Evolutionary conservation across 139 green algal genomes (phyloP), one percentile per base, ranked within the genome.

Genomic region (Pseudopediastrum boryanum): DNA sequence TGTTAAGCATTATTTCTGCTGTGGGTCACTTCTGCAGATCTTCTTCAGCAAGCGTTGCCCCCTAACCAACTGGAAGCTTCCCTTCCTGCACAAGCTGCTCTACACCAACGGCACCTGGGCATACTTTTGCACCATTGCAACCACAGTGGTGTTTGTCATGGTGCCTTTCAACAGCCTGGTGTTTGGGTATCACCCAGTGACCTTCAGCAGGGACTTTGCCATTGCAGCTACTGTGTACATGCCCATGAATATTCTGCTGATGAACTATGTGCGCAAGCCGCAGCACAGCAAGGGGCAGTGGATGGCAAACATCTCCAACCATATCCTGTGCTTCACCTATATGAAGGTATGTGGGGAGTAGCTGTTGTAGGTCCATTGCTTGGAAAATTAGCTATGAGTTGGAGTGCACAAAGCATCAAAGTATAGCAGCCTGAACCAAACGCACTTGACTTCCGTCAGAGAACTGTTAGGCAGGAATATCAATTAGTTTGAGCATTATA

Each of bases 131-230:
- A 86, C 81, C 50, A 85, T 89, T 61, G 66, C 81, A 25, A 79
- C 77, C 58, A 88, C 87, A 3, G 61, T 83, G 29, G 64, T 90
- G 52, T 85, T 89, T 44, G 78, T 87, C 70, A 73, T 90, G 36
- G 83, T 92, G 38, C 87, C 87, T 13, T 90, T 92, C 71, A 75
- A 87, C 63, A 85, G 78, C 29, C 80, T 85, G 52, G 65, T 82
- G 27, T 78, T 85, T 43, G 80, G 80, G 56, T 73, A 78, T 56
- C 73, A 82, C 73, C 80, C 80, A 2, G 68, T 82, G 6, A 44
- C 73, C 13, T 77, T 85, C 65, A 71, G 36, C 73, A 42, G 42
- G 7, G 43, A 73, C 41, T 82, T 80, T 38, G 73, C 75, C 3
- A 25, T 82, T 10, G 80, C 80, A 0, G 58, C 69, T 43, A 85